Evolutionary conservation across 345 rosid genomes (phyloP).

Genomic region (Murraya paniculata): DNA sequence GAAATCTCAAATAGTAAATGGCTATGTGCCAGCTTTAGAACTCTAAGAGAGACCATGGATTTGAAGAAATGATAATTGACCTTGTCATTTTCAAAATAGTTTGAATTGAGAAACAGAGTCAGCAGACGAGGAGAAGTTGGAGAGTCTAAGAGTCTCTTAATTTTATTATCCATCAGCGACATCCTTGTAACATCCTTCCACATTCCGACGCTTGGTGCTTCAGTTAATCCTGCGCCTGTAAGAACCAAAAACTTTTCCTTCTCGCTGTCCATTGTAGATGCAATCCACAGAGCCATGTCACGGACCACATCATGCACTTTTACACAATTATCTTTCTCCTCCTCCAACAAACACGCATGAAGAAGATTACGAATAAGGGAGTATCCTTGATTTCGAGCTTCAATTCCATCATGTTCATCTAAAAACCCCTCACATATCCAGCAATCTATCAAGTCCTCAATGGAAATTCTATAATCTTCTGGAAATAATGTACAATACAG

Average conservation of each 20-base stretch:
- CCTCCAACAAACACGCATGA: constrained; percentile 25
- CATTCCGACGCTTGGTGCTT: constrained; percentile 14
- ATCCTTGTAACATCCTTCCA: constrained; percentile 24
- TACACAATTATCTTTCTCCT: constrained; percentile 1
- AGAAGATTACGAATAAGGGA: constrained; percentile 27
- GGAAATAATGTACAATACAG: constrained; percentile 19
- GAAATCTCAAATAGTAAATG: constrained; percentile 22
- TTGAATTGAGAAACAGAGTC: constrained; percentile 24
- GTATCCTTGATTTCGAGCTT: not conserved
- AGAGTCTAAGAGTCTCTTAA: constrained; percentile 11
- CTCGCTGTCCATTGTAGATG: not conserved
- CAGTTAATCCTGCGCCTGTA: constrained; percentile 6
- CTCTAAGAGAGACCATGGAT: constrained; percentile 19
- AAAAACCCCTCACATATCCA: constrained; percentile 33
- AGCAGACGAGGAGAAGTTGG: constrained; percentile 19
- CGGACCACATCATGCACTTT: constrained; percentile 47
- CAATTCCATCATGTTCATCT: not conserved
- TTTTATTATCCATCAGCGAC: constrained; percentile 26
- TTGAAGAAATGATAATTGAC: constrained; percentile 18
- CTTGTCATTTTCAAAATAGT: not conserved
- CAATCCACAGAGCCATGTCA: constrained; percentile 42
- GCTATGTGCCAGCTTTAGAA: constrained; percentile 32
- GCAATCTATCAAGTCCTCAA: constrained; percentile 3
- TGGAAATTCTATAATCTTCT: constrained; percentile 8
- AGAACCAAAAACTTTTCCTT: constrained; percentile 19